phyloP scores from a whole-genome alignment of 140 eudicot genomes.

The Erigeron philadelphicus region DNA sequence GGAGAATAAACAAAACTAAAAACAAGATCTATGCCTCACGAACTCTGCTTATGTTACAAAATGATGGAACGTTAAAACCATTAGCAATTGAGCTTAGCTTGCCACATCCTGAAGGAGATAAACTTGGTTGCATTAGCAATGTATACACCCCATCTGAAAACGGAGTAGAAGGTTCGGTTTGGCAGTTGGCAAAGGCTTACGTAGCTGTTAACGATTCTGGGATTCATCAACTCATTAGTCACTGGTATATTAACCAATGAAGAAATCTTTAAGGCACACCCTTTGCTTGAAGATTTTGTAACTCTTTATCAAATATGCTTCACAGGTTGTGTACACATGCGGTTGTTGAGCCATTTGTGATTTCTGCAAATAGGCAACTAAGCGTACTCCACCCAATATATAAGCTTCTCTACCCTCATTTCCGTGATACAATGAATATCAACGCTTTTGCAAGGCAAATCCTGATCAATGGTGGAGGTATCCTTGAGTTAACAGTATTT shows the following conservation, averaged over 20 bases:
- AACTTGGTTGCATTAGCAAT: slow-evolving; percentile 41
- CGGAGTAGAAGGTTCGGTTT: slow-evolving; percentile 45
- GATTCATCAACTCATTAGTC: slow-evolving; percentile 51
- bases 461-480: slow-evolving; percentile 58
- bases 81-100: slow-evolving; percentile 53
- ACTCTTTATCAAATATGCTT: neutral
- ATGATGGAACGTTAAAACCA: slow-evolving; percentile 47
- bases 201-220: slow-evolving; percentile 51
- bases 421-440: slow-evolving; percentile 60
- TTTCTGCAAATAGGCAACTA: slow-evolving; percentile 68
- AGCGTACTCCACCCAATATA: slow-evolving; percentile 67
- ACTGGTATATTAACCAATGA: slow-evolving; percentile 35
- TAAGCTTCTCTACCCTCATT: slow-evolving; percentile 62
- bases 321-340: slow-evolving; percentile 68
- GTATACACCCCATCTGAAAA: slow-evolving; percentile 44
- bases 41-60: slow-evolving; percentile 41
- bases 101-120: slow-evolving; percentile 48
- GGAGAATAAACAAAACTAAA: slow-evolving; percentile 41
- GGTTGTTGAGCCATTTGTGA: slow-evolving; percentile 58
- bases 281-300: neutral
- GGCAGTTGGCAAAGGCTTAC: slow-evolving; percentile 59
- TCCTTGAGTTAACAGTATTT: slow-evolving; percentile 55
- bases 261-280: neutral
- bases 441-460: slow-evolving; percentile 55
- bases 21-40: slow-evolving; percentile 53